These are phyloP conservation scores for Penicillium bialowiezense DNA, from an alignment of 495 filamentous ascomycete genomes.

Conservation along the genomic window DNA sequence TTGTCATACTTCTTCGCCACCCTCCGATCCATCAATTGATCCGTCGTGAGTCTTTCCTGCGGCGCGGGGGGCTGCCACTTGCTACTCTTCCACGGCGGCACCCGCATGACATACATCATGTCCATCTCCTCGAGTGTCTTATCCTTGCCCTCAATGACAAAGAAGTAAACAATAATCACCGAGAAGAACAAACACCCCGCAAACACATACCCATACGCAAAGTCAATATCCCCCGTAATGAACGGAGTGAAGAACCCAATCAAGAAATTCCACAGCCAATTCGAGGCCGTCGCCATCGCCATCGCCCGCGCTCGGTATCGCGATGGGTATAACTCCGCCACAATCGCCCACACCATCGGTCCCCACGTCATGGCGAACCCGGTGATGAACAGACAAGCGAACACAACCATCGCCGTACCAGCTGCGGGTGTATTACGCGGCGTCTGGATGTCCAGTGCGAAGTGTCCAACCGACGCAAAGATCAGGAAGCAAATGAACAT, in stretches of 20 bases:
- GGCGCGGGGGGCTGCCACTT: constrained; percentile 30
- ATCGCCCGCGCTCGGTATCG: constrained; percentile 70
- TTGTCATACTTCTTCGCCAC: constrained; percentile 17
- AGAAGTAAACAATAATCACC: constrained; percentile 69
- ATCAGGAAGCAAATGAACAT: constrained; percentile 71
- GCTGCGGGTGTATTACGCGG: constrained; percentile 54
- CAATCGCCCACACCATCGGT: constrained; percentile 76
- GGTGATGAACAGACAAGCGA: constrained; percentile 62
- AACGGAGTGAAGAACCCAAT: constrained; percentile 78
- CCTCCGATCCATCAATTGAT: constrained; percentile 28
- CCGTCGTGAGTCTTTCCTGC: constrained; percentile 30
- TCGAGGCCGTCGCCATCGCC: constrained; percentile 74
- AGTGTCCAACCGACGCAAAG: constrained; percentile 66
- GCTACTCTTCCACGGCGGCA: constrained; percentile 60
- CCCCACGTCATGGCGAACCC: constrained; percentile 70
- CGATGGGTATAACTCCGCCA: constrained; percentile 78
- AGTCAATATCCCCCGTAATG: constrained; percentile 66
- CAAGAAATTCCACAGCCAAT: constrained; percentile 88
- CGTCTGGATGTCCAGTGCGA: constrained; percentile 50
- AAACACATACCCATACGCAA: constrained; percentile 76
- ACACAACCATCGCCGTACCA: constrained; percentile 69
- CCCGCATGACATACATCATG: constrained; percentile 71
- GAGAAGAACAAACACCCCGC: constrained; percentile 63
- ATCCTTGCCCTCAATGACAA: constrained; percentile 63
- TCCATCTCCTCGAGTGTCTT: constrained; percentile 74